Base-by-base conservation (phyloP, 73 alveolate species). In the Uronychia binucleata region DNA sequence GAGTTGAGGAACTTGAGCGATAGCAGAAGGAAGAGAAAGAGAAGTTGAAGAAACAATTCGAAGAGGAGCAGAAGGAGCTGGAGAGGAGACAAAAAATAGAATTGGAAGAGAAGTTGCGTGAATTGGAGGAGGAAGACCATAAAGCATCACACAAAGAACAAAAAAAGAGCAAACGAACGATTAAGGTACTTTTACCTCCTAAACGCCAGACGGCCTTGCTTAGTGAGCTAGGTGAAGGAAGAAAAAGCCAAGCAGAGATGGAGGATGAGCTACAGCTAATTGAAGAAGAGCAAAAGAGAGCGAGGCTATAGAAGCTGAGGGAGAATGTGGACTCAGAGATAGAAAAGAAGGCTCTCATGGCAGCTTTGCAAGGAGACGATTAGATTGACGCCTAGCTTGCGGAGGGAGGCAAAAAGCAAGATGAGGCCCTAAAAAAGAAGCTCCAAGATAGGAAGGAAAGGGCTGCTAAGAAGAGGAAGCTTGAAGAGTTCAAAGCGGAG, bases 51-150 rank as follows among this genome's bases (percentile, higher is more conserved):
- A 79, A 59, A 1, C 28, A 28, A 25, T 32, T 81, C 33, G 75
- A 74, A 77, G 28, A 83, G 30, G 34, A 79, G 26, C 33, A 33
- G 77, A 33, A 59, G 88, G 85, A 79, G 5, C 85, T 59, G 29
- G 74, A 80, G 93, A 60, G 32, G 46, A 86, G 57, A 46, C 88
- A 25, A 28, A 33, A 33, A 80, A 26, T 28, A 30, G 67, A 35
- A 57, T 60, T 80, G 28, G 93, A 86, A 27, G 30, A 34, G 29
- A 60, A 35, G 25, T 74, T 34, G 29, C 31, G 27, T 28, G 88
- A 81, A 58, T 59, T 74, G 13, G 85, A 80, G 79, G 85, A 79
- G 1, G 80, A 86, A 33, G 93, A 86, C n/a, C n/a, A n/a, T 74
- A 77, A 80, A 34, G 58, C 57, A 13, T 27, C 26, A 14, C 79